Evolutionary conservation across 345 rosid species (phyloP).

Genomic region (Eucalyptus fibrosa): DNA sequence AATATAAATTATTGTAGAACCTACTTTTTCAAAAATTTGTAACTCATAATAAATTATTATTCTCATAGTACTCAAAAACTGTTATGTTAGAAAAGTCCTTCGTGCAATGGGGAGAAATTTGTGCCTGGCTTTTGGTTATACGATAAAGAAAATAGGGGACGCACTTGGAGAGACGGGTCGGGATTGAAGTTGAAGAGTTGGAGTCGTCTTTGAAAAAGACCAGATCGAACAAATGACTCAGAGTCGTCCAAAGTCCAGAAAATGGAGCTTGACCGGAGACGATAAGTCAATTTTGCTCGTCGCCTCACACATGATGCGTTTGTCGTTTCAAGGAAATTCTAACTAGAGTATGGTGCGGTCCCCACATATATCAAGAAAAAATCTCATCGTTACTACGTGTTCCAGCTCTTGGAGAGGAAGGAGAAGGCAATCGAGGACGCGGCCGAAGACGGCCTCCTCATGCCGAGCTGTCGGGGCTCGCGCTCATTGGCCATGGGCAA

Average conservation of each 20-base stretch:
- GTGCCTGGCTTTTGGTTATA: not conserved
- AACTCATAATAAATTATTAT: no score
- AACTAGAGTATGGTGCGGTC: not conserved
- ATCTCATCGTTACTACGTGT: not conserved
- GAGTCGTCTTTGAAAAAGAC: not conserved
- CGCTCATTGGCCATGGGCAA: no score
- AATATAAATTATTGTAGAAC: no score
- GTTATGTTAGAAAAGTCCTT: no score
- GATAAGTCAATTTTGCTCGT: not conserved
- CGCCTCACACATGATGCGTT: not conserved
- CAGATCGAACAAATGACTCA: not conserved
- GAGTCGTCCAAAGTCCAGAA: not conserved
- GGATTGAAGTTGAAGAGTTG: not conserved
- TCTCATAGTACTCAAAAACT: no score
- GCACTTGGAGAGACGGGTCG: not conserved
- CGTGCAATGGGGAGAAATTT: no score
- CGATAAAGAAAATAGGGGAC: no score
- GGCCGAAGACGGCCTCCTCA: no score
- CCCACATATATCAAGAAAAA: not conserved
- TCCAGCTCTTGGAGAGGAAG: no score
- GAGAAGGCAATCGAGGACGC: no score
- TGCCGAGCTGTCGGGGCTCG: no score
- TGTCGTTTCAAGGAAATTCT: not conserved
- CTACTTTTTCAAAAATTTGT: no score
- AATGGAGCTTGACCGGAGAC: not conserved